Conservation (phyloP, 495 filamentous ascomycete species). For the Penicillium nucicola region DNA sequence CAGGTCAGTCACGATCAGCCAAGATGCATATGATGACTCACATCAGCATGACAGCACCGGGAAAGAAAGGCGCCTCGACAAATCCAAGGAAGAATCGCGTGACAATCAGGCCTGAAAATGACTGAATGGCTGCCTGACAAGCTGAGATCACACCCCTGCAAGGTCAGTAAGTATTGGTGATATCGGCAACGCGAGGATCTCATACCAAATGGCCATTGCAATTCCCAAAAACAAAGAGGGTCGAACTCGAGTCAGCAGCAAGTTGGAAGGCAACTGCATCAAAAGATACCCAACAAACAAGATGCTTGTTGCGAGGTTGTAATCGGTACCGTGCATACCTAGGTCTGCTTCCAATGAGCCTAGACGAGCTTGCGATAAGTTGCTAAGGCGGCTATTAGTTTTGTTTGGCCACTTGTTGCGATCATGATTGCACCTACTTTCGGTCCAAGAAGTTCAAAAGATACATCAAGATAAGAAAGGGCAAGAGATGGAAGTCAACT, state of each 20-base stretch:
- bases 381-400: conserved; percentile 10
- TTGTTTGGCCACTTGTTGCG: no score
- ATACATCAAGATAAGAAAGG: conserved; percentile 67
- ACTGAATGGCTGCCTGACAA: conserved; percentile 54
- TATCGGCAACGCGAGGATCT: conserved; percentile 50
- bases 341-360: conserved; percentile 46
- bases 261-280: conserved; percentile 59
- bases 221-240: conserved; percentile 30
- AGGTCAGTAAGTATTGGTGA: conserved; percentile 30
- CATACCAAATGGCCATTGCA: conserved; percentile 34
- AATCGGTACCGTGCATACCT: conserved; percentile 44
- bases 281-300: conserved; percentile 65
- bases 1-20: background rate
- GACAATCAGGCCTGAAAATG: conserved; percentile 57
- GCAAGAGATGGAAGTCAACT: conserved; percentile 59
- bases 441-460: conserved; percentile 80
- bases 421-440: conserved; percentile 27
- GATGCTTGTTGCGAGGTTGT: conserved; percentile 60
- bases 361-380: conserved; percentile 37
- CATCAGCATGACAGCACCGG: conserved; percentile 40
- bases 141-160: conserved; percentile 62
- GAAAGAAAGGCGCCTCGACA: conserved; percentile 50
- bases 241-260: conserved; percentile 49
- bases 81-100: conserved; percentile 70
- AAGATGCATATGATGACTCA: conserved; percentile 7